Evolutionary conservation across 2,329 filamentous ascomycete species (phyloP).

Genomic region (Acrodontium crateriforme): DNA sequence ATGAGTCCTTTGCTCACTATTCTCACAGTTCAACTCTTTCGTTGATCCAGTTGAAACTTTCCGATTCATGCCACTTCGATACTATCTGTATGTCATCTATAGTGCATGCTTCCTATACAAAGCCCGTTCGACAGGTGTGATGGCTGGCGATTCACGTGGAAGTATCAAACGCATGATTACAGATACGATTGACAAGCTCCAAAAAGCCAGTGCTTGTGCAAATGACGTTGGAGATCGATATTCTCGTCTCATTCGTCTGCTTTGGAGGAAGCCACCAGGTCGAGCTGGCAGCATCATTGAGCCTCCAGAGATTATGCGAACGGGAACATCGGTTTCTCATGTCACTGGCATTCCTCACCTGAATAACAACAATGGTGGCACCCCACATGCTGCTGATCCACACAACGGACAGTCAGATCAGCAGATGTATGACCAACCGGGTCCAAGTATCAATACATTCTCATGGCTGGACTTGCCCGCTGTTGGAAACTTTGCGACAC

Average conservation of each 20-base stretch:
- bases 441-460: slow-evolving; percentile 37
- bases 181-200: slow-evolving; percentile 45
- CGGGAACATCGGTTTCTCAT: background rate
- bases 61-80: slow-evolving; percentile 50
- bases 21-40: slow-evolving; percentile 38
- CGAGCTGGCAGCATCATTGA: slow-evolving; percentile 11
- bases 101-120: slow-evolving; percentile 54
- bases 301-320: slow-evolving; percentile 1
- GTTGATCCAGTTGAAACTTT: slow-evolving; percentile 45
- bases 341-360: background rate
- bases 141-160: slow-evolving; percentile 41
- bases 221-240: slow-evolving; percentile 50
- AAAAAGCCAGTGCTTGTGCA: slow-evolving; percentile 42
- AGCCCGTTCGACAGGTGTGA: slow-evolving; percentile 45
- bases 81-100: slow-evolving; percentile 50
- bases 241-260: slow-evolving; percentile 43
- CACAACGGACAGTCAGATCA: slow-evolving; percentile 22
- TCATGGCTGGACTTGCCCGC: slow-evolving; percentile 49
- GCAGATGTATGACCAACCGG: slow-evolving; percentile 13
- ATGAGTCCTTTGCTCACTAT: background rate
- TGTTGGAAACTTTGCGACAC: slow-evolving; percentile 40
- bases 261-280: slow-evolving; percentile 38
- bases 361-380: slow-evolving; percentile 5
- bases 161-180: slow-evolving; percentile 44
- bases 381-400: slow-evolving; percentile 17